Conservation (phyloP, 352 stramenopile genomes). For the Globisporangium camurandrum region DNA sequence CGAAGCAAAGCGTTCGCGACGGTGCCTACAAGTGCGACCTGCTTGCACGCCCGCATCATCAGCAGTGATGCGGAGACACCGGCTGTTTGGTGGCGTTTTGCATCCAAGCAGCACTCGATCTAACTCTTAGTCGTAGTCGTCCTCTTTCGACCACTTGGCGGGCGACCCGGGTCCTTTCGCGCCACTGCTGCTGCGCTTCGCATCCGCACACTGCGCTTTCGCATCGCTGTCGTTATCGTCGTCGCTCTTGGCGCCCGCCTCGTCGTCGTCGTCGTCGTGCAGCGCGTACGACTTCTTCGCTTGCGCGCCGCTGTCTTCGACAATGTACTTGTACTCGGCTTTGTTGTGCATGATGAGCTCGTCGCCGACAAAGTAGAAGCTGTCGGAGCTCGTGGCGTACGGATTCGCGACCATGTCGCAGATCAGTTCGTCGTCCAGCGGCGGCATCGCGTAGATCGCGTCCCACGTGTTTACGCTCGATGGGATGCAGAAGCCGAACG, state of each 20-base stretch:
- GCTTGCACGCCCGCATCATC: too few relatives aligned
- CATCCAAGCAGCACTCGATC: not conserved
- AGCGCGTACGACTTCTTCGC: slow-evolving; percentile 89
- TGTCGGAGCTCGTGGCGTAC: slow-evolving; percentile 92
- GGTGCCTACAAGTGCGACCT: too few relatives aligned
- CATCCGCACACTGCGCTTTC: slow-evolving; percentile 48
- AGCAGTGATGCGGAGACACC: not conserved
- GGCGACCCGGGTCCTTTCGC: slow-evolving; percentile 23
- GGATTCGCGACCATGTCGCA: slow-evolving; percentile 91
- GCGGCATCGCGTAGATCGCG: slow-evolving; percentile 90
- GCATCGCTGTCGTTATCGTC: slow-evolving; percentile 26
- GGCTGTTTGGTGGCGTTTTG: too few relatives aligned
- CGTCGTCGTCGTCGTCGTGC: slow-evolving; percentile 74
- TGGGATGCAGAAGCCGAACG: slow-evolving; percentile 95
- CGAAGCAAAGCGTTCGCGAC: too few relatives aligned
- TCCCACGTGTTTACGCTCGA: slow-evolving; percentile 95
- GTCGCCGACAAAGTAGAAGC: slow-evolving; percentile 95
- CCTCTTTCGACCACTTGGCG: slow-evolving; percentile 88
- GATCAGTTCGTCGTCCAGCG: slow-evolving; percentile 91
- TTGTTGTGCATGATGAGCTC: slow-evolving; percentile 97
- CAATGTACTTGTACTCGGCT: slow-evolving; percentile 90
- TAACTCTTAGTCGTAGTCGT: slow-evolving; percentile 83
- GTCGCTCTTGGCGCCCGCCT: too few relatives aligned
- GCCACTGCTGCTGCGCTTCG: slow-evolving; percentile 33
- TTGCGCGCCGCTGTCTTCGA: slow-evolving; percentile 86